Conservation (phyloP, 257 asterid genomes). For the Jasminum sambac region DNA sequence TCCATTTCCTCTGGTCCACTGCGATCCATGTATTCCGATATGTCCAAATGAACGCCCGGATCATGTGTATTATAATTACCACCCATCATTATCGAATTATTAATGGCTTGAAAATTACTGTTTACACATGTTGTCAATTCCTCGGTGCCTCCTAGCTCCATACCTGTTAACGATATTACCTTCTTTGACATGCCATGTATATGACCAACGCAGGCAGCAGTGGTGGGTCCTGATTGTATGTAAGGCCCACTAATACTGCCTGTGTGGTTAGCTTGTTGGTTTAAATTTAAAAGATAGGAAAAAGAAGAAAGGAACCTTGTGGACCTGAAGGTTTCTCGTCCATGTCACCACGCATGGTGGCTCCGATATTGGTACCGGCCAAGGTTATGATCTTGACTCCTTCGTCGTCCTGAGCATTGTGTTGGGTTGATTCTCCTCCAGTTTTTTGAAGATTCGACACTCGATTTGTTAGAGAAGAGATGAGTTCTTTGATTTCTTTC, state of each 20-base stretch:
- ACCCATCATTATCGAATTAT: conserved; percentile 89
- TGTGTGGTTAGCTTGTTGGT: too few species aligned
- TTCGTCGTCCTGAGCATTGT: conserved; percentile 40
- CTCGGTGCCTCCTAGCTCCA: conserved; percentile 42
- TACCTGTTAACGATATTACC: background rate
- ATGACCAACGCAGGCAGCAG: too few species aligned
- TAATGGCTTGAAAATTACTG: conserved; percentile 89
- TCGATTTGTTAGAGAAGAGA: conserved; percentile 60
- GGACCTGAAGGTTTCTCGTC: conserved; percentile 35
- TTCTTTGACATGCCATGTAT: background rate
- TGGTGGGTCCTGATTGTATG: too few species aligned
- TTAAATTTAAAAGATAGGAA: too few species aligned
- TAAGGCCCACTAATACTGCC: too few species aligned
- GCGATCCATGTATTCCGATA: conserved; percentile 49
- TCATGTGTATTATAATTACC: conserved; percentile 73
- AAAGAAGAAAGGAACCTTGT: conserved; percentile 9
- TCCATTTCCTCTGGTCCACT: conserved; percentile 31
- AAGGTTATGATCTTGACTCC: conserved; percentile 76
- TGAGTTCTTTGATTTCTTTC: conserved; percentile 57
- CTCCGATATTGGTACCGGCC: conserved; percentile 81
- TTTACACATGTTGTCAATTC: conserved; percentile 62
- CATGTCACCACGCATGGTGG: conserved; percentile 76
- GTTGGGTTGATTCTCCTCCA: conserved; percentile 29
- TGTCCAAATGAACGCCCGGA: conserved; percentile 89
- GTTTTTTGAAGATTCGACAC: conserved; percentile 40